These are phyloP conservation scores for Stygiomarasmius scandens DNA, from an alignment of 1,284 basidiomycete species.

Conservation along the genomic window DNA sequence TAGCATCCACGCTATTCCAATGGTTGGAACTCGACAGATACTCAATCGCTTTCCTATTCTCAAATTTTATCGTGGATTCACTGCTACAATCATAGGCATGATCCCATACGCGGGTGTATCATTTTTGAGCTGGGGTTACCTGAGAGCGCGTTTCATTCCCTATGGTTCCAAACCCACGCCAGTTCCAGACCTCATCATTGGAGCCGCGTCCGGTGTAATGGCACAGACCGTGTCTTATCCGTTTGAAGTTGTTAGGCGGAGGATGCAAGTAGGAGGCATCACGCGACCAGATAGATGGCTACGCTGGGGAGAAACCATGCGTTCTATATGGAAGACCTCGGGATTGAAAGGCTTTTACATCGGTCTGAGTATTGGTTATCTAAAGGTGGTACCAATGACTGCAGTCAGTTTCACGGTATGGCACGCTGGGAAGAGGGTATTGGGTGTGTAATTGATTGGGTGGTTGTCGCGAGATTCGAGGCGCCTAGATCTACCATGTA, in stretches of 20 bases:
- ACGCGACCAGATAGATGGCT: conserved; percentile 79
- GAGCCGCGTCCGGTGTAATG: conserved; percentile 86
- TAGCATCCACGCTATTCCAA: neutral
- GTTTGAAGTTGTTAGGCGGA: conserved; percentile 90
- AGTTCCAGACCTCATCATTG: conserved; percentile 72
- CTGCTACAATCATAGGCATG: conserved; percentile 90
- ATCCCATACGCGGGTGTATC: conserved; percentile 96
- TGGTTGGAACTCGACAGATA: conserved; percentile 28
- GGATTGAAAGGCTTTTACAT: conserved; percentile 94
- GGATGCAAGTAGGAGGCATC: conserved; percentile 96
- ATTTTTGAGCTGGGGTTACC: conserved; percentile 90
- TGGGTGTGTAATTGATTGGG: conserved; percentile 56
- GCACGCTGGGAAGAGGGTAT: conserved; percentile 69
- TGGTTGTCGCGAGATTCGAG: too few species aligned
- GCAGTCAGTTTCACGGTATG: conserved; percentile 80
- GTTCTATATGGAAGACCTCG: conserved; percentile 64
- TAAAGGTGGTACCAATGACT: conserved; percentile 98
- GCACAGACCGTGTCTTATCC: conserved; percentile 95
- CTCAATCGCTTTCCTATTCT: conserved; percentile 70
- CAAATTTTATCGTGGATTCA: conserved; percentile 97
- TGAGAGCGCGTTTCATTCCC: conserved; percentile 70
- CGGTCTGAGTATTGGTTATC: conserved; percentile 90
- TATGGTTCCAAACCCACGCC: conserved; percentile 46
- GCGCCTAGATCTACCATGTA: conserved; percentile 12
- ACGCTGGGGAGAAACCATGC: conserved; percentile 78